A percentile compares a stretch with the other conserved stretches of the same genome.
Conservation (phyloP, 768 basidiomycete species). For the Tylopilus sp. region DNA sequence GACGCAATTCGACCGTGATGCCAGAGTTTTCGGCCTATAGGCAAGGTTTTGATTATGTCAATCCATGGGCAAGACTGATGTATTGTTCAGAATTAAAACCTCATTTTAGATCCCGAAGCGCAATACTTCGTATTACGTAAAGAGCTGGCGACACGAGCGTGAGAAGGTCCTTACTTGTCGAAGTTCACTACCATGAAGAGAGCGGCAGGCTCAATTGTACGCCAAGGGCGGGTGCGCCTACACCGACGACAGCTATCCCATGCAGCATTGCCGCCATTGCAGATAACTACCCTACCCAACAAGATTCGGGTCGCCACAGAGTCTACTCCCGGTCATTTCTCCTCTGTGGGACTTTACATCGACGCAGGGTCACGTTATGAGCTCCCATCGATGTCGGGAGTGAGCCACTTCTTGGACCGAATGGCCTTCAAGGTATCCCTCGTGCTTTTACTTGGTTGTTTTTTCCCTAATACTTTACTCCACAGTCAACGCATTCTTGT, state of each 20-base stretch:
- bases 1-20: no score
- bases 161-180: neutral
- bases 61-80: no score
- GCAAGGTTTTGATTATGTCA: no score
- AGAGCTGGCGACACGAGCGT: neutral
- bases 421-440: constrained; percentile 90
- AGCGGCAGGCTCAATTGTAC: constrained; percentile 36
- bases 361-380: constrained; percentile 95
- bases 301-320: constrained; percentile 91
- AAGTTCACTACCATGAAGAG: constrained; percentile 36
- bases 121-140: constrained; percentile 7
- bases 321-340: constrained; percentile 88
- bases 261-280: constrained; percentile 36
- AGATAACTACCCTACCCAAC: constrained; percentile 86
- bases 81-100: no score
- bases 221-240: constrained; percentile 29
- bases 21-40: no score
- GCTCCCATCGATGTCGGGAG: constrained; percentile 64
- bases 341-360: constrained; percentile 88
- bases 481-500: constrained; percentile 69
- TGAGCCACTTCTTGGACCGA: constrained; percentile 89
- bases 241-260: constrained; percentile 27
- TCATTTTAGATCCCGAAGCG: no score
- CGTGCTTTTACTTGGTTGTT: neutral
- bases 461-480: constrained; percentile 2